Percentiles rank a stretch among this genome's conserved stretches.
Evolutionary conservation across 768 basidiomycete genomes (phyloP).

Genomic region (Guyanaporus albipodus): DNA sequence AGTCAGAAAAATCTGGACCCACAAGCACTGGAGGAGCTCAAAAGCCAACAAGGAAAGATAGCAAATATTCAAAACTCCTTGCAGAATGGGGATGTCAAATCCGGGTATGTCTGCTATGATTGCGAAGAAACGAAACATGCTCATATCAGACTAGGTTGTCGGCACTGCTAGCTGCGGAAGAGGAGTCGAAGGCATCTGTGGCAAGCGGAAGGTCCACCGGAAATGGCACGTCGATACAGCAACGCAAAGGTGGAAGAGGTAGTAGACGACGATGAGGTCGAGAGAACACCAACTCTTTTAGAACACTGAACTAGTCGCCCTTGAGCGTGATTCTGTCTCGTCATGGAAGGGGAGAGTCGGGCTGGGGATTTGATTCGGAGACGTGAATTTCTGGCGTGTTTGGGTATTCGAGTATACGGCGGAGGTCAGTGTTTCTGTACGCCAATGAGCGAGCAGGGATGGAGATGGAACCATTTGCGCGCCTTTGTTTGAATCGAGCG

Average conservation of each 20-base stretch:
- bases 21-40: slow-evolving; percentile 60
- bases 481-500: slow-evolving; percentile 69
- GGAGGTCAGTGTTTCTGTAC: slow-evolving; percentile 50
- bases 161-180: slow-evolving; percentile 39
- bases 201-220: slow-evolving; percentile 15
- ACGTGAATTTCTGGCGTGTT: slow-evolving; percentile 11
- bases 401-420: slow-evolving; percentile 55
- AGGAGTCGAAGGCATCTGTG: slow-evolving; percentile 33
- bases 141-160: slow-evolving; percentile 36
- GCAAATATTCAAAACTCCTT: slow-evolving; percentile 52
- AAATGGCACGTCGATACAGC: slow-evolving; percentile 23
- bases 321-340: not conserved
- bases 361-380: slow-evolving; percentile 8
- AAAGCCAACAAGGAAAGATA: slow-evolving; percentile 56
- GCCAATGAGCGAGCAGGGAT: slow-evolving; percentile 8
- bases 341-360: slow-evolving; percentile 8
- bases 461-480: not conserved
- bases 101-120: slow-evolving; percentile 41
- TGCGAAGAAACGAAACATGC: not conserved
- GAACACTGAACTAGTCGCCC: not conserved
- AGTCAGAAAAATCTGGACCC: slow-evolving; percentile 74
- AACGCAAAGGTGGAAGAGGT: slow-evolving; percentile 35
- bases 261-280: slow-evolving; percentile 31
- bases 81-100: slow-evolving; percentile 54
- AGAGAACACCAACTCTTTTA: slow-evolving; percentile 5